Conservation (phyloP, 345 rosid genomes). For the Diplotaxis tenuifolia region DNA sequence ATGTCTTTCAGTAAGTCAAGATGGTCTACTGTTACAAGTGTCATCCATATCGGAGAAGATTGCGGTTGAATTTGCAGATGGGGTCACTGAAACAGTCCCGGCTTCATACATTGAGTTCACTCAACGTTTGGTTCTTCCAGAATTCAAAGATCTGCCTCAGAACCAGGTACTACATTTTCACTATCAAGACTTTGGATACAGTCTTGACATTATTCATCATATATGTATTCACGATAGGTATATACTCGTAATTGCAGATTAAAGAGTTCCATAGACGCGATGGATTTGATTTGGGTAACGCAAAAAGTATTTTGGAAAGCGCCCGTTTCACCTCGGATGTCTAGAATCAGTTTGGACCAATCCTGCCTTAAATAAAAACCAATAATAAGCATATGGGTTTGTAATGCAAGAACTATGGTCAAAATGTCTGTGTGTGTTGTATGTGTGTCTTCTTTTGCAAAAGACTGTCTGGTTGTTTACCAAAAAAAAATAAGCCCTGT, state of each 20-base stretch:
- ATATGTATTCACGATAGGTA: background rate
- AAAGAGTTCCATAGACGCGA: slow-evolving; percentile 75
- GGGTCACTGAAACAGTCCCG: slow-evolving; percentile 54
- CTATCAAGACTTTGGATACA: background rate
- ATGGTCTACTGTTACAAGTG: slow-evolving; percentile 77
- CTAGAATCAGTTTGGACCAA: background rate
- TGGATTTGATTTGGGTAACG: slow-evolving; percentile 78
- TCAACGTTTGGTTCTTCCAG: slow-evolving; percentile 79
- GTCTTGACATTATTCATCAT: background rate
- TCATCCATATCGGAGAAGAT: slow-evolving; percentile 74
- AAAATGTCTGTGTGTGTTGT: background rate
- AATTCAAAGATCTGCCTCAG: slow-evolving; percentile 48
- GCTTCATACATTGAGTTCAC: slow-evolving; percentile 91
- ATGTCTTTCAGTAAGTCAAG: slow-evolving; percentile 62
- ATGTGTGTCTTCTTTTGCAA: background rate
- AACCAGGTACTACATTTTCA: slow-evolving; percentile 49
- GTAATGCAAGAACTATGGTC: background rate
- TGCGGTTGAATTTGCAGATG: slow-evolving; percentile 61
- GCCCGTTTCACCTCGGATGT: slow-evolving; percentile 35
- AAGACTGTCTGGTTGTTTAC: background rate
- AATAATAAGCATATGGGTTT: background rate
- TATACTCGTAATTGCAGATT: slow-evolving; percentile 39
- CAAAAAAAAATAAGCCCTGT: no score
- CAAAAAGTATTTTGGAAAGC: slow-evolving; percentile 56
- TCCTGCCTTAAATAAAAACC: background rate